Evolutionary conservation across 805 yeast genomes (phyloP), one percentile per base, ranked within the genome.

Genomic region (Clavispora vitiphila): DNA sequence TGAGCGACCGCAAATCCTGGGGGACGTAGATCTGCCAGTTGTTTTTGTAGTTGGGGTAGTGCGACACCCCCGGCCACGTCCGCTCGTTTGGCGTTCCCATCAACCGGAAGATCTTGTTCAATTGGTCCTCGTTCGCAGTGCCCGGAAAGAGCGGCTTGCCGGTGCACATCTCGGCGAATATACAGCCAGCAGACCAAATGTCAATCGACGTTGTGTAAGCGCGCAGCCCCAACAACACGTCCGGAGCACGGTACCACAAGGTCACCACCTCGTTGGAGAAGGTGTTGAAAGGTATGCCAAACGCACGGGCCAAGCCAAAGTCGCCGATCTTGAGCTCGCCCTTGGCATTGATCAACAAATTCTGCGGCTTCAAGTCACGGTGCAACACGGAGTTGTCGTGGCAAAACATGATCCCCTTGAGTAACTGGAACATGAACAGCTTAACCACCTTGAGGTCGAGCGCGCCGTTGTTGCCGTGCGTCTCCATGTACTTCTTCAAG

Each of bases 101-200:
- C 20, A 90, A 72, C 60, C 95, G 80, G 70, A 93, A 93, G 39
- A 93, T 93, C 60, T 87, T 86, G 63, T 83, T 77, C 54, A 93
- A 74, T 64, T 93, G 98, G 65, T 93, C 99, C 42, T 93, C 97
- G 63, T 91, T 95, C 31, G 96, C 87, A 10, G 91, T 81, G 24
- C 99, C 99, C 16, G 98, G 96, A 64, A 93, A 93, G 39, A 93
- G 70, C 1, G 99, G 98, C 56, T 91, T 83, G 24, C 99, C 96
- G n/a, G 96, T 86, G 58, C 93, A 84, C 98, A 93, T 91, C 60
- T 93, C 99, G 3, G 97, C 98, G 61, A 93, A 77, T 41, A 93
- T 93, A 66, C 99, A 93, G 12, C 99, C 99, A 12, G 96, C 95
- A 14, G 96, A 88, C 99, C 99, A 93, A 68, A 93, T 87, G 61